Base-by-base conservation (phyloP, 2,329 filamentous ascomycete genomes). In the Epichloe festucae region DNA sequence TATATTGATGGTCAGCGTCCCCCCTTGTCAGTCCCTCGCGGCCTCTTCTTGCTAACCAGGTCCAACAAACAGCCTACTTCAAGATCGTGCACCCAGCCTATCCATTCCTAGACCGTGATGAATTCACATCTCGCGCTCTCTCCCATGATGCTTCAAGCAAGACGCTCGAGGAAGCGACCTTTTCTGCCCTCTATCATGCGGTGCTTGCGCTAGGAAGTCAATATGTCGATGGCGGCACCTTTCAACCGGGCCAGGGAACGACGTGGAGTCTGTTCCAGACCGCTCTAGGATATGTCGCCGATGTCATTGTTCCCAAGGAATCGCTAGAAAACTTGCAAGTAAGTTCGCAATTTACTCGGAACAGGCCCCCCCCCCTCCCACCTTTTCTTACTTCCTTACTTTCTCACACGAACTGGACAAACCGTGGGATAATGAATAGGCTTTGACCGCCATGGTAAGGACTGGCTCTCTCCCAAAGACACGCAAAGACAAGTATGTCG, bases 11-110 rank as follows among this genome's bases (percentile, higher is more conserved):
- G 49, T 51, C 5, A 46, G 49, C 4, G 4, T 11, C 19, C 12
- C 5, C 35, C 3, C 46, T n/a, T 17, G 23, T 41, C 2, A 5
- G 10, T 6, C 5, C n/a, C 8, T 2, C 2, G 3, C 15, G 39
- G 7, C 5, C 2, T 39, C 4, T 0, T 11, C 11, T 6, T 44
- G 48, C 48, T 49, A 12, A 49, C 0, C 15, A 10, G n/a, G 15
- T 6, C 14, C 40, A 36, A 43, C 10, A 15, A 10, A 8, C 17
- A 69, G 67, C 62, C 12, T 70, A 68, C 50, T 70, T 70, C 48
- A 53, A 60, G 4, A 58, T 66, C 19, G 47, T 68, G 2, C 67
- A 70, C 51, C 65, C 65, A 4, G 50, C 68, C 0, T 67, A 68
- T 51, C 66, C 68, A 1, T 69, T 70, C 50, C 57, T 70, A 4